Percentiles rank a stretch among this genome's conserved stretches.
These are phyloP conservation scores for Fusarium nygamai DNA, from an alignment of 2,329 filamentous ascomycete genomes.

Conservation along the genomic window DNA sequence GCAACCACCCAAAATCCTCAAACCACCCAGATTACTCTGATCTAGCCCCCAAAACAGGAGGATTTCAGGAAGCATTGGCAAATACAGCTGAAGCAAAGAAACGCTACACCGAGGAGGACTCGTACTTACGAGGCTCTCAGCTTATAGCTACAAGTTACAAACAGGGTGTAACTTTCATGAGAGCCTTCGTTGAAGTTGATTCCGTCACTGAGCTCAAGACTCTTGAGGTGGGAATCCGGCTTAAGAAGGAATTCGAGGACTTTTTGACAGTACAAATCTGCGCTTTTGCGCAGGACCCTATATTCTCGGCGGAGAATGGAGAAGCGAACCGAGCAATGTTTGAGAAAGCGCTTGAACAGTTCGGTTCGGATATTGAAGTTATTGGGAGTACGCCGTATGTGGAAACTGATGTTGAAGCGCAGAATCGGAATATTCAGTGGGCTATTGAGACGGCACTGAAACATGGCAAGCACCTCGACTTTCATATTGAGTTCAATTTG, in stretches of 20 bases:
- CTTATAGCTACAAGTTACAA: constrained; percentile 3
- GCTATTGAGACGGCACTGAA: neutral
- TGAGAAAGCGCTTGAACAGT: neutral
- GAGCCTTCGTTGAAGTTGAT: constrained; percentile 13
- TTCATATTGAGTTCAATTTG: constrained; percentile 11
- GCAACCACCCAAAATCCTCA: neutral
- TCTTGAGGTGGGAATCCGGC: neutral
- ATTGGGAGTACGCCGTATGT: constrained; percentile 4
- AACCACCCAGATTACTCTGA: constrained; percentile 3
- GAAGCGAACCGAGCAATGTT: neutral
- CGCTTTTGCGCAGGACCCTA: constrained; percentile 15
- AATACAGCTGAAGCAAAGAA: constrained; percentile 23
- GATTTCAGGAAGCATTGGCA: neutral
- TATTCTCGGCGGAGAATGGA: constrained; percentile 5
- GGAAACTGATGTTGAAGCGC: neutral
- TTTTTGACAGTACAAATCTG: constrained; percentile 8
- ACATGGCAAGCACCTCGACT: neutral
- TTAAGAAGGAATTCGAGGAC: neutral
- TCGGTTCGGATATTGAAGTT: neutral
- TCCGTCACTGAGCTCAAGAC: neutral
- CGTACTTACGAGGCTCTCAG: constrained; percentile 14
- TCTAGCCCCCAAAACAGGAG: neutral
- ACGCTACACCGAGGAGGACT: constrained; percentile 9
- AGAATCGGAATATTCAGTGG: neutral
- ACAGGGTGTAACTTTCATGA: neutral